Evolutionary conservation across 2,329 filamentous ascomycete species (phyloP).

Genomic region (Fusarium aywerte): DNA sequence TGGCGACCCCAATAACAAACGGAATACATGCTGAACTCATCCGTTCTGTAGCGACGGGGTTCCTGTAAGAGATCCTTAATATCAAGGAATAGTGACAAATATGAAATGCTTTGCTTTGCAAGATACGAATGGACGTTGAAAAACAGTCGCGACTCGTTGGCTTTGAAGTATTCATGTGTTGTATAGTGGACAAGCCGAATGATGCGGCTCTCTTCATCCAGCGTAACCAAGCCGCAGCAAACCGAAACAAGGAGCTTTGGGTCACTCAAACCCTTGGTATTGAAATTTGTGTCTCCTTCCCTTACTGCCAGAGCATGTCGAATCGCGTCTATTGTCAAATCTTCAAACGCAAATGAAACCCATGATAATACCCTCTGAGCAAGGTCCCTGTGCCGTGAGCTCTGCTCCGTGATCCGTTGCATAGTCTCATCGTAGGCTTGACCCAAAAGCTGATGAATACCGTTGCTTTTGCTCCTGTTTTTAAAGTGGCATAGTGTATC

Average conservation of each 20-base stretch:
- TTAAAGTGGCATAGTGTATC: constrained; percentile 37
- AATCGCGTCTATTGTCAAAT: constrained; percentile 51
- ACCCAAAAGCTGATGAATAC: no score
- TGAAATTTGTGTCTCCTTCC: constrained; percentile 40
- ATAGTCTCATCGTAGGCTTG: constrained; percentile 55
- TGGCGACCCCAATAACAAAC: no score
- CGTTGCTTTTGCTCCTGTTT: constrained; percentile 48
- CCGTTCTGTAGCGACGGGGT: no score
- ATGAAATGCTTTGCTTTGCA: no score
- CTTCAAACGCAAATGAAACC: constrained; percentile 53
- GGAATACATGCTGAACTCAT: no score
- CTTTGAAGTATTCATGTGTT: constrained; percentile 57
- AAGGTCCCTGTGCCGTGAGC: constrained; percentile 45
- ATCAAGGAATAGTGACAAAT: no score
- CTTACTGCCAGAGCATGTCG: constrained; percentile 57
- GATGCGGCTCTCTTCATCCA: constrained; percentile 53
- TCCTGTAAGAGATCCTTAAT: no score
- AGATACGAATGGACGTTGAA: no score
- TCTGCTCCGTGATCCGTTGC: constrained; percentile 55
- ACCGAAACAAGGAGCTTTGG: constrained; percentile 51
- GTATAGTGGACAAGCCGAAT: constrained; percentile 60
- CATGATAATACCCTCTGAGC: constrained; percentile 55
- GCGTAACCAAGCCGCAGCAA: constrained; percentile 56
- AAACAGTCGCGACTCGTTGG: no score
- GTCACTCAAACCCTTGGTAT: constrained; percentile 51